phyloP scores from a whole-genome alignment of 164 flowering plant species.

The Piper longum region DNA sequence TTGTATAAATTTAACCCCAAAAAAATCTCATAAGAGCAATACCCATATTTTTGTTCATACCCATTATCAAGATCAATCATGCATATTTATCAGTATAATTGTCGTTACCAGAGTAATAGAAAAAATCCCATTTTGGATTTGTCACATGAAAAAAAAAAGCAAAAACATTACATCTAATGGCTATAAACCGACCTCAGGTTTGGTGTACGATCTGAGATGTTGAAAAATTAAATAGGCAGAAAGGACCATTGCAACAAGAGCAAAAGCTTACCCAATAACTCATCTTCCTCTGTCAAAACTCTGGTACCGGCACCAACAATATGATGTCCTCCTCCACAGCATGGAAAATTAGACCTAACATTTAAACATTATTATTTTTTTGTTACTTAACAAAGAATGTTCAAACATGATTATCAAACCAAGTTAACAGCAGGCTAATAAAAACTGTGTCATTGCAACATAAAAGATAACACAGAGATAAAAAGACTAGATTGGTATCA shows the following conservation, averaged over 20 bases:
- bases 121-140: background rate
- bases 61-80: too few species aligned
- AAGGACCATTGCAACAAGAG: slow-evolving; percentile 33
- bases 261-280: slow-evolving; percentile 39
- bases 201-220: slow-evolving; percentile 75
- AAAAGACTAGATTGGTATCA: too few species aligned
- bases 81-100: too few species aligned
- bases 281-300: background rate
- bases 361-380: background rate
- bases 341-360: background rate
- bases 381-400: too few species aligned
- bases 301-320: background rate
- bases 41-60: background rate
- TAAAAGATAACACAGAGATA: too few species aligned
- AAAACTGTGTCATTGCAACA: too few species aligned
- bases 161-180: background rate
- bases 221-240: slow-evolving; percentile 45
- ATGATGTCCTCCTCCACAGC: background rate
- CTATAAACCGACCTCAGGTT: slow-evolving; percentile 57
- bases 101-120: too few species aligned
- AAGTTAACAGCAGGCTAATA: too few species aligned
- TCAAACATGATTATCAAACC: too few species aligned
- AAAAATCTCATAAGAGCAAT: background rate
- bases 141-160: background rate
- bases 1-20: background rate